Base-by-base conservation (phyloP, 768 basidiomycete genomes). In the Sistotremastrum suecicum region DNA sequence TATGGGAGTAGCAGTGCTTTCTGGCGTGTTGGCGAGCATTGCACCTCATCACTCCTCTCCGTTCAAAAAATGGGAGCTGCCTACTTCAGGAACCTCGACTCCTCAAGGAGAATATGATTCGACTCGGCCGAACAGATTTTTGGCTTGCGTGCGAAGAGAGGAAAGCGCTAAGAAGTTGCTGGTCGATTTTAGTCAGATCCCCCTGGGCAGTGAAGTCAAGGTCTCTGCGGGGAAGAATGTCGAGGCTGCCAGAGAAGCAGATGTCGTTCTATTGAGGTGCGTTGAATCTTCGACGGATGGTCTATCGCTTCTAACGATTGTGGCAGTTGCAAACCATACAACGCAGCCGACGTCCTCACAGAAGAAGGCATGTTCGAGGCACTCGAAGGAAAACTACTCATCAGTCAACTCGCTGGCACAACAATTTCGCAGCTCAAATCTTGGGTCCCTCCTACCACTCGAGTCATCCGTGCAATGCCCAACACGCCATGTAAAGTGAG, bases 371-470 rank as follows among this genome's bases (percentile, higher is more conserved):
- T 97, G 64, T 66, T 68, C 42, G 82, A 88, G 45, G 91, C 89
- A 2, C 66, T 99, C 45, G 77, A 78, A 31, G 82, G 84, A 40
- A 98, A 98, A 63, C 75, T 98, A 1, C 69, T 99, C 49, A 86
- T 98, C 62, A 97, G 92, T 57, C 95, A 98, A 59, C 80, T 97
- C 33, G 92, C 95, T n/a, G 95, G 95, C 53, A 83, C 95, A 4
- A 97, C 85, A 31, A 83, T 98, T 51, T 51, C 68, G 34, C 92
- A 97, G 61, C 67, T 98, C 35, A 63, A 69, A 39, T 70, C 62
- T 4, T 84, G 83, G 83, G 85, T 91, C 33, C 66, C 67, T 29
- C 70, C 80, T 2, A 70, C 69, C n/a, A 89, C 88, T 38, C 79
- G 76, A 53, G 83, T 97, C 49, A 80, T 98, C 48, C 80, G 95